Evolutionary conservation across 352 stramenopile species (phyloP), one percentile per base, ranked within the genome.

Genomic region (Globisporangium splendens): DNA sequence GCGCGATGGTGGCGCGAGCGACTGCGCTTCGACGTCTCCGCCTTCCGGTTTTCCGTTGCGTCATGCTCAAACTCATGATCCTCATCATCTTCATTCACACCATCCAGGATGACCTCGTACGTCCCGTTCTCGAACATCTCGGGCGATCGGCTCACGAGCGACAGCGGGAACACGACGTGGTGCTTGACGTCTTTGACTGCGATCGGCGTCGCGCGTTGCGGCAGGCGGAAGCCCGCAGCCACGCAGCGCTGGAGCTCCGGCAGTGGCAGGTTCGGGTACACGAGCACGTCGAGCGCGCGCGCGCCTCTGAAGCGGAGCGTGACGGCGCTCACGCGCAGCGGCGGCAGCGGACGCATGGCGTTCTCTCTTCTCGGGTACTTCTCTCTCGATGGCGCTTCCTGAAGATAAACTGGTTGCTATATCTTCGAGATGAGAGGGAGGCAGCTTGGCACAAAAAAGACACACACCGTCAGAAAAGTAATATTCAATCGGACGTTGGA

Each of bases 131-230:
- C 67, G 57, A 94, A 94, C 8, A 81, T 53, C 52, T 71, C 63
- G 0, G 82, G 82, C 21, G 71, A 71, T 50, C 63, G 72, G 21
- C 70, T 70, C 35, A 94, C 54, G 33, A 94, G 70, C 60, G 84
- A 92, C 24, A 90, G 59, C 56, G 84, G 82, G 56, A 84, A 92
- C 38, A 90, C 69, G 10, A 90, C 69, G 66, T 66, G 50, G 39
- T 56, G 54, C 14, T 59, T 50, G 28, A 53, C 39, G 33, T 80
- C 62, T 41, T 63, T 65, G 53, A 79, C 50, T 18, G 73, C 70
- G 31, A 77, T 56, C 3, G 28, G 28, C 66, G 11, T 52, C 11
- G 28, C 39, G n/a, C 54, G 33, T 55, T 35, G 10, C 46, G 28
- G 22, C 47, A 69, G 66, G 21, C 38, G 60, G 59, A 89, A 89